Evolutionary conservation across 306 rosid species (phyloP), one percentile per base, ranked within the genome.

Genomic region (Casuarina equisetifolia): DNA sequence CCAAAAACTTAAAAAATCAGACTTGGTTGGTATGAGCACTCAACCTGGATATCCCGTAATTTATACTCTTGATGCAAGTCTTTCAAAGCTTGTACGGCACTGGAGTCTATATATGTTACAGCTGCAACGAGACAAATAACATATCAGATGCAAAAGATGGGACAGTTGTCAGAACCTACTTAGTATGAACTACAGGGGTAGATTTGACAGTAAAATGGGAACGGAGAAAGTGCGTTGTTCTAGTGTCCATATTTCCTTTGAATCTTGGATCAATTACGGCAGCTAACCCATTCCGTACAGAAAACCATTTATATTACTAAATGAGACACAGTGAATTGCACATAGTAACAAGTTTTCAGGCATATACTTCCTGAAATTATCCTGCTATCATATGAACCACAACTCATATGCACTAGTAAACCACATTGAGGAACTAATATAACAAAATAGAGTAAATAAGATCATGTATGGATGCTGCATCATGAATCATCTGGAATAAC

Each of bases 81-180:
- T 79, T 87, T 95, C 61, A 95, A 85, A 81, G 99, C 93, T 83
- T 92, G 97, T 75, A 92, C 96, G 52, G 97, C 97, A 78, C 96
- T 95, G 1, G 99, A 91, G 84, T 95, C 99, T 71, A 95, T 84
- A 43, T 92, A 95, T n/a, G 97, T 95, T 76, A 92, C 96, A 88
- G 99, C 97, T 92, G 96, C 86, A 80, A 66, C 38, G 74, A 63
- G 73, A 79, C 45, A 74, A 84, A 62, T 66, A 75, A 57, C 46
- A 46, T 12, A 73, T 71, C 59, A 63, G 66, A 42, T 59, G 74
- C n/a, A 69, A 76, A 35, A 80, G 46, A n/a, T 46, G 43, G 61
- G 68, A 44, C 70, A 58, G 45, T 48, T 67, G 4, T 66, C 62
- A 17, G 32, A 77, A 51, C 35, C 43, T 36, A 74, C 17, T 45